A percentile compares a stretch with the other conserved stretches of the same genome.
These are phyloP conservation scores for Penicillium pancosmium DNA, from an alignment of 495 filamentous ascomycete species.

Conservation along the genomic window DNA sequence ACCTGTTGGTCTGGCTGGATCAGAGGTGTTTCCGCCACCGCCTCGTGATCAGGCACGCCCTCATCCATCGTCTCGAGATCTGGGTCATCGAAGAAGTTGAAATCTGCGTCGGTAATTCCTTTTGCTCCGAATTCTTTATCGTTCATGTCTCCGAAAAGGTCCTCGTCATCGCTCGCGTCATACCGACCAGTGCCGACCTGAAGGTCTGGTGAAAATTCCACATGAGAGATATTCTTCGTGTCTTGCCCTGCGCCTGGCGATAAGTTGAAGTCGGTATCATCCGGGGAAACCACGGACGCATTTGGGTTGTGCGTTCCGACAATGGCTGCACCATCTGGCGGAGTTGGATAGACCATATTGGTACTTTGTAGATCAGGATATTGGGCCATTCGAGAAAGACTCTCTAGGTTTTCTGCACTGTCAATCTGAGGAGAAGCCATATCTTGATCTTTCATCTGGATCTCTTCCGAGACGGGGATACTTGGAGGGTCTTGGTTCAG, in stretches of 20 bases:
- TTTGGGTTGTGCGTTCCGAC: constrained; percentile 28
- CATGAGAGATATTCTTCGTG: constrained; percentile 23
- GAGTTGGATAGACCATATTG: constrained; percentile 82
- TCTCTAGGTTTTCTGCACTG: constrained; percentile 40
- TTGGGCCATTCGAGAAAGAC: constrained; percentile 53
- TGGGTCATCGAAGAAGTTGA: constrained; percentile 84
- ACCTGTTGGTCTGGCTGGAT: neutral
- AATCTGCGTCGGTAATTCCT: constrained; percentile 85
- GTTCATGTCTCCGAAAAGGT: constrained; percentile 70
- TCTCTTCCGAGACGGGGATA: constrained; percentile 38
- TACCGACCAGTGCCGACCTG: constrained; percentile 46
- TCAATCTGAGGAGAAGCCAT: constrained; percentile 29
- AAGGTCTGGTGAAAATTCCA: constrained; percentile 28
- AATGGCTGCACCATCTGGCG: constrained; percentile 71
- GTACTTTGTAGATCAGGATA: constrained; percentile 53
- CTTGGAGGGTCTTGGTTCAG: constrained; percentile 19
- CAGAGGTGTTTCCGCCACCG: constrained; percentile 10
- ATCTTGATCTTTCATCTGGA: constrained; percentile 30
- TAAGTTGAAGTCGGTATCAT: constrained; percentile 27
- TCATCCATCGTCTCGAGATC: constrained; percentile 41
- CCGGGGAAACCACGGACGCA: constrained; percentile 37
- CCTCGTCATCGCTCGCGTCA: constrained; percentile 57
- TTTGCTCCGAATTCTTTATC: constrained; percentile 78
- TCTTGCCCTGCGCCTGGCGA: constrained; percentile 19
- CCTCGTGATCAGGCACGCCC: constrained; percentile 12